phyloP scores from a whole-genome alignment of 768 basidiomycete genomes.

The Podaxis mareebaensis region DNA sequence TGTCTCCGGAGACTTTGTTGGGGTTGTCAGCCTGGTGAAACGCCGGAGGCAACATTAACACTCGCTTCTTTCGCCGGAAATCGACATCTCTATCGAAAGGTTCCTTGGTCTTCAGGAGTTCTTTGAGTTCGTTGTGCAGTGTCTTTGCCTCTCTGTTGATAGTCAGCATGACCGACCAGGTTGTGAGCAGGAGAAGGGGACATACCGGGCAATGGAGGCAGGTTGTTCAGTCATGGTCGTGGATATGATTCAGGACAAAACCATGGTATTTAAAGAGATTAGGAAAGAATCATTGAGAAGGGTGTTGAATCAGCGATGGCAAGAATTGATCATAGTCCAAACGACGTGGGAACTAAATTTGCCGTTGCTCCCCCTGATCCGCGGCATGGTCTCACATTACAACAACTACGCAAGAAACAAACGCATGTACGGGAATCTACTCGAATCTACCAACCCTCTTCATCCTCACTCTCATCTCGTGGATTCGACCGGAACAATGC shows the following conservation, averaged over 20 bases:
- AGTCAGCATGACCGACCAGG: constrained; percentile 14
- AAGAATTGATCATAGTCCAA: constrained; percentile 17
- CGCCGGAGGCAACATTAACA: constrained; percentile 18
- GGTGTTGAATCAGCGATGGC: constrained; percentile 17
- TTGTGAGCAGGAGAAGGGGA: constrained; percentile 19
- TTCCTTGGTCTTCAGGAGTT: constrained; percentile 67
- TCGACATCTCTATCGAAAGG: constrained; percentile 89
- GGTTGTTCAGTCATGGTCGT: constrained; percentile 45
- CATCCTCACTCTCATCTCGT: constrained; percentile 60
- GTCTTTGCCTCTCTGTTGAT: constrained; percentile 72
- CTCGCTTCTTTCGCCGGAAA: constrained; percentile 83
- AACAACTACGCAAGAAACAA: background rate
- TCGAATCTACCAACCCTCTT: constrained; percentile 23
- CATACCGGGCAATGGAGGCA: constrained; percentile 44
- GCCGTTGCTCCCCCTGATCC: constrained; percentile 12
- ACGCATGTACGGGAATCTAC: background rate
- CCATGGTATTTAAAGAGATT: constrained; percentile 28
- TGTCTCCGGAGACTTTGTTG: constrained; percentile 62
- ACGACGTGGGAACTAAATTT: constrained; percentile 18
- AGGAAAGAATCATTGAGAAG: constrained; percentile 14
- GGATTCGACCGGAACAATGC: constrained; percentile 68
- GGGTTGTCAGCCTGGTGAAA: constrained; percentile 19
- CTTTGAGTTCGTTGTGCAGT: constrained; percentile 74
- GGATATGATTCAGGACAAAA: constrained; percentile 23
- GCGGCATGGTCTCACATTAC: constrained; percentile 15